Evolutionary conservation across 441 rosid species (phyloP).

Genomic region (Cnidoscolus chayamansa): DNA sequence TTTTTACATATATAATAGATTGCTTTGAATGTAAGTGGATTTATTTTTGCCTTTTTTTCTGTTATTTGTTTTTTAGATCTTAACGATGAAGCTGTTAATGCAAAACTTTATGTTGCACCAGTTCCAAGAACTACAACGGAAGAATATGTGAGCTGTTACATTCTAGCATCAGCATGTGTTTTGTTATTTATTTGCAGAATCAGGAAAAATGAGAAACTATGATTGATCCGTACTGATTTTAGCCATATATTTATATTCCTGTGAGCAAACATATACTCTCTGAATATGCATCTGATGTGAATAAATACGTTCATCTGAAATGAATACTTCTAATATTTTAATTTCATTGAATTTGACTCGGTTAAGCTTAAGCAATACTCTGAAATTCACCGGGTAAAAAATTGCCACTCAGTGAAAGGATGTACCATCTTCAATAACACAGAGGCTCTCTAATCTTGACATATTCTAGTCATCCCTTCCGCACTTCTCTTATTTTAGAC

Average conservation of each 20-base stretch:
- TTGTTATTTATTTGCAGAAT: not conserved
- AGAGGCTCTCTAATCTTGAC: not conserved
- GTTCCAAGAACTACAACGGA: slow-evolving; percentile 53
- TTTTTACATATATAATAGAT: not conserved
- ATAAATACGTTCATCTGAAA: not conserved
- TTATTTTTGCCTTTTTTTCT: not conserved
- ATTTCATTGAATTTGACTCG: not conserved
- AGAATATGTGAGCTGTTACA: slow-evolving; percentile 49
- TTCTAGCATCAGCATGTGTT: not conserved
- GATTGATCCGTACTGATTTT: not conserved
- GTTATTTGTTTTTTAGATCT: slow-evolving; percentile 37
- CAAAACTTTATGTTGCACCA: slow-evolving; percentile 68
- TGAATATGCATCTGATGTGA: not conserved
- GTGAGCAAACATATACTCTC: not conserved
- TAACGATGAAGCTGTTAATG: slow-evolving; percentile 38
- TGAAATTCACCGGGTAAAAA: not conserved
- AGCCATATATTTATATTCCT: not conserved
- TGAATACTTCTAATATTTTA: not conserved
- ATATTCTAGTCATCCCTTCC: not conserved
- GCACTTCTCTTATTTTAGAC: not conserved
- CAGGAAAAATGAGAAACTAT: not conserved
- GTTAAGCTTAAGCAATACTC: not conserved
- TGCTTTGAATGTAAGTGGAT: not conserved
- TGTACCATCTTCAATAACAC: not conserved
- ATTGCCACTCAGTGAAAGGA: not conserved